Evolutionary conservation across 495 filamentous ascomycete species (phyloP), one percentile per base, ranked within the genome.

Genomic region (Daldinia grandis): DNA sequence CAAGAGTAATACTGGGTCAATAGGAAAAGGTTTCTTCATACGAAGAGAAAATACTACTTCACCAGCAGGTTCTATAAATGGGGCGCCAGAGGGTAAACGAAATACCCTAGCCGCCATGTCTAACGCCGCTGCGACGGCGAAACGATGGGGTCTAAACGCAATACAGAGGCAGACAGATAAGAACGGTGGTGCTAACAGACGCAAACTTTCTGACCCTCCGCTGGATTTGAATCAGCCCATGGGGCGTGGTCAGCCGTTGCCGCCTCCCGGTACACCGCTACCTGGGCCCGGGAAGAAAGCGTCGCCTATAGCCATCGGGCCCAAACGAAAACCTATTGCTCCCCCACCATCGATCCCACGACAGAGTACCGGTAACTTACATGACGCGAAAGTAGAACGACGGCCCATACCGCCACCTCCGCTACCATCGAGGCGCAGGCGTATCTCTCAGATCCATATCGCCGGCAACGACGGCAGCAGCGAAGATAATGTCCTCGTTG

Each of bases 131-230:
- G 89, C 91, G 5, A 89, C 87, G 12, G 92, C 93, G 2, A 94
- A 91, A 76, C 93, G 92, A 78, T 98, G 94, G 94, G 87, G 91
- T 17, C 86, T 88, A 82, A 90, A 87, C 71, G 88, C 92, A 4
- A 84, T 94, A 56, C 87, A 87, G 55, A 86, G 89, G 40, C 84
- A 87, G 54, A 77, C 73, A 25, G 81, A 80, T 15, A 74, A 78
- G 76, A 74, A 68, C 70, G 59, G 35, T 8, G 37, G 35, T 7
- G 59, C 4, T 33, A 75, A 58, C 51, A 65, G 58, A 50, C 64
- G 58, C 21, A 74, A 50, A 53, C 30, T 53, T 49, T 69, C 61
- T n/a, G 78, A 76, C 27, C 62, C 79, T n/a, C 67, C 73, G 1
- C 55, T 84, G 4, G 87, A 88, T 38, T 85, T 87, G 12, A 83